Conservation (phyloP, 805 yeast genomes). For the Wickerhamiella parazyma region DNA sequence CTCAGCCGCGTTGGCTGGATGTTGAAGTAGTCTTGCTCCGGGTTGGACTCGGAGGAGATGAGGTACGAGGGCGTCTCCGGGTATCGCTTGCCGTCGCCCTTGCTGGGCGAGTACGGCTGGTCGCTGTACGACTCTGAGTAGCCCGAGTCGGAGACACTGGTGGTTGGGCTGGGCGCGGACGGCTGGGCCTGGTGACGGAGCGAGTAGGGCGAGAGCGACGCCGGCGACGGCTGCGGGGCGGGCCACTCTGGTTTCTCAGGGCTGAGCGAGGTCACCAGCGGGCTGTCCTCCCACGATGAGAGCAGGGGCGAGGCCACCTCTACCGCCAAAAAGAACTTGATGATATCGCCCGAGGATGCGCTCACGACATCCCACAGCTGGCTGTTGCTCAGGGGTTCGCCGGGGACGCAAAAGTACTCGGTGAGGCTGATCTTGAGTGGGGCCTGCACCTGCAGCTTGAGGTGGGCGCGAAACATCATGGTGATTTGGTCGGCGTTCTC, state of each 20-base stretch:
- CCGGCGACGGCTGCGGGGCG: neutral
- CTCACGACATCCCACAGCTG: constrained; percentile 20
- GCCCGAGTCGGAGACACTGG: neutral
- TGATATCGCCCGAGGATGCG: constrained; percentile 20
- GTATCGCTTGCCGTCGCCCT: constrained; percentile 3
- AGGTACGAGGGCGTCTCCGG: constrained; percentile 11
- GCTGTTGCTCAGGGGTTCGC: constrained; percentile 21
- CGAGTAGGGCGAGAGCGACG: neutral
- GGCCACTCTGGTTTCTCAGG: neutral
- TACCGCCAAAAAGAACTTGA: constrained; percentile 14
- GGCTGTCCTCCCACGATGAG: neutral
- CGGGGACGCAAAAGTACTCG: constrained; percentile 43
- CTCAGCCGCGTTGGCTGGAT: constrained; percentile 4
- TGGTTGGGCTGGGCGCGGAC: neutral
- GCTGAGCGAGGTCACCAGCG: neutral
- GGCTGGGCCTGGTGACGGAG: neutral
- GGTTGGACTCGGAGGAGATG: constrained; percentile 2
- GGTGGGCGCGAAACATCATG: constrained; percentile 10
- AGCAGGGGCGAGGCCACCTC: constrained; percentile 16
- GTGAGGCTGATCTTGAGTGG: constrained; percentile 40
- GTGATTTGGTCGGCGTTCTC: constrained; percentile 27
- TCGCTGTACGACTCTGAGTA: constrained; percentile 13
- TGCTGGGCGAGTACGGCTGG: constrained; percentile 11
- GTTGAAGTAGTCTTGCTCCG: constrained; percentile 10
- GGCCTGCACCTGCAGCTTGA: neutral